A percentile compares a stretch with the other conserved stretches of the same genome.
Evolutionary conservation across 257 asterid species (phyloP).

Genomic region (Fraxinus excelsior): DNA sequence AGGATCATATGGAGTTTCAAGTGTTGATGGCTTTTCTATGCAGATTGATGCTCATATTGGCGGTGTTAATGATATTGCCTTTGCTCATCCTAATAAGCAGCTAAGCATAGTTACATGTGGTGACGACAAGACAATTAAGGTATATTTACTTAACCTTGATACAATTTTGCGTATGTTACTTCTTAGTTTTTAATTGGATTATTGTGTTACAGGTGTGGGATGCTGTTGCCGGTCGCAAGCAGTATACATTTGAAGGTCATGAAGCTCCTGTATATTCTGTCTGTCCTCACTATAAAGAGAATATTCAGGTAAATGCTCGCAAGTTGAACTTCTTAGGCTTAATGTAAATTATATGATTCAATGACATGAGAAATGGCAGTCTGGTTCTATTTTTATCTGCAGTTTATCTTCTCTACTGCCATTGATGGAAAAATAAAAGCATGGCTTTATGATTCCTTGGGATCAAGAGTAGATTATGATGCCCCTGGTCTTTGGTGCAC

Average conservation of each 20-base stretch:
- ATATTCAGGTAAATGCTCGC: slow-evolving; percentile 60
- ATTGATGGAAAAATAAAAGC: slow-evolving; percentile 97
- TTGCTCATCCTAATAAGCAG: slow-evolving; percentile 91
- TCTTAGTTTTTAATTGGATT: slow-evolving; percentile 11
- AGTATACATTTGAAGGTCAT: slow-evolving; percentile 82
- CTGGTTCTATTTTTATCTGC: slow-evolving; percentile 38
- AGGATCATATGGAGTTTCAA: slow-evolving; percentile 17
- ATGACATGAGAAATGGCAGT: slow-evolving; percentile 25
- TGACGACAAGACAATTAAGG: slow-evolving; percentile 92
- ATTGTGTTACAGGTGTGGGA: slow-evolving; percentile 78
- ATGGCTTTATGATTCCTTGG: slow-evolving; percentile 93
- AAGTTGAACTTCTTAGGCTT: slow-evolving; percentile 7
- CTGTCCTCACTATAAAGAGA: slow-evolving; percentile 89
- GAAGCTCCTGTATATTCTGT: slow-evolving; percentile 95
- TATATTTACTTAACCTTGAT: slow-evolving; percentile 27
- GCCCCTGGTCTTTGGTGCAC: slow-evolving; percentile 99
- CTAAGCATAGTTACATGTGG: slow-evolving; percentile 91
- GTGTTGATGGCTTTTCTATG: slow-evolving; percentile 28
- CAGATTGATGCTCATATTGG: slow-evolving; percentile 94
- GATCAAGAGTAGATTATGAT: slow-evolving; percentile 97
- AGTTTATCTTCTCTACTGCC: slow-evolving; percentile 97
- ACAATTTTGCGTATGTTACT: slow-evolving; percentile 12
- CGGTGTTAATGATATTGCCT: slow-evolving; percentile 92
- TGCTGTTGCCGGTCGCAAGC: slow-evolving; percentile 75
- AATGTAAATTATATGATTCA: background rate